Evolutionary conservation across 345 rosid species (phyloP), one percentile per base, ranked within the genome.

Genomic region (Cardamine occulta): DNA sequence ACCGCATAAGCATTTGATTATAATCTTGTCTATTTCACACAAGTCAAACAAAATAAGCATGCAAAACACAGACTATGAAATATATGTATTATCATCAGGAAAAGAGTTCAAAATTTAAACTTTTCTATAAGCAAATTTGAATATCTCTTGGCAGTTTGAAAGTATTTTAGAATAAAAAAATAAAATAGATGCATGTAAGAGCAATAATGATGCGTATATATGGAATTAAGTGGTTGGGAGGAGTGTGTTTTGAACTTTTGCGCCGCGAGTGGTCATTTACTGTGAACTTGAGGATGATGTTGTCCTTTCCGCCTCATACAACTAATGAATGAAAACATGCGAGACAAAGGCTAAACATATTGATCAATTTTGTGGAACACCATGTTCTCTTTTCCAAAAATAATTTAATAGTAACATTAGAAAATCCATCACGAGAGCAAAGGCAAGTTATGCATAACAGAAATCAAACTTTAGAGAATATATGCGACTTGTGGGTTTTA

Each of bases 221-320:
- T 56, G 21, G 39, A 56, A 29, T 29, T n/a, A 56, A 29, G 62
- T 29, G 8, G 61, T 56, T 15, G 61, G 61, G 18, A 56, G 61
- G 18, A 56, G 29, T 15, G 21, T 56, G 31, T 31, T 56, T n/a
- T 1, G 12, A 56, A 29, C 39, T n/a, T 31, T 29, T 56, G 7
- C 14, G 37, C 14, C 45, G 45, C 45, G 15, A 40, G 4, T 40
- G 45, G 45, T 40, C 45, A 40, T 40, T 40, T 2, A 12, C 45
- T 40, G n/a, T 40, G 45, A 18, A 4, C 14, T 56, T 23, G 10
- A 26, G 59, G 23, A 15, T n/a, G 39, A 15, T n/a, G 62, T n/a
- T 56, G 61, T 56, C 62, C 39, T 56, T n/a, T 29, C 62, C 62
- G 39, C 23, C 62, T 56, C 39, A 29, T 29, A n/a, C 40, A 56